Evolutionary conservation across 2,329 filamentous ascomycete species (phyloP).

Genomic region (Rhexocercosporidium sp.): DNA sequence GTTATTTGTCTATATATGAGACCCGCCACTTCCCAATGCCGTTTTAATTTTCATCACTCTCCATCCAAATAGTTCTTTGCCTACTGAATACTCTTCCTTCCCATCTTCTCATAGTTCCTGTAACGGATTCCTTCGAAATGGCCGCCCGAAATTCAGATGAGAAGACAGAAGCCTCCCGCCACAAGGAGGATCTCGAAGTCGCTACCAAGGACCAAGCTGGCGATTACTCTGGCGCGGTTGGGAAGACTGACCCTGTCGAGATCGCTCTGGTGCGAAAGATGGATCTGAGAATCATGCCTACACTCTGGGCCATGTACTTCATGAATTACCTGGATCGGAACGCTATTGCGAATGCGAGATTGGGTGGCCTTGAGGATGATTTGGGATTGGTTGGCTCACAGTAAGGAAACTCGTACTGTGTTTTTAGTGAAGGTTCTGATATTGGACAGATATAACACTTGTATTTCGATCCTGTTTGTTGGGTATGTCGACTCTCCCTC

Average conservation of each 20-base stretch:
- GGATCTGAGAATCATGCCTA: constrained; percentile 48
- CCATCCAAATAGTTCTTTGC: neutral
- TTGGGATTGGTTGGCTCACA: constrained; percentile 53
- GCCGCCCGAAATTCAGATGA: constrained; percentile 2
- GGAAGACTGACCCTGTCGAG: constrained; percentile 43
- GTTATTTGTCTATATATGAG: neutral
- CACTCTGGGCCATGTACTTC: constrained; percentile 43
- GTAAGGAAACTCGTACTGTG: neutral
- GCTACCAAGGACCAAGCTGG: constrained; percentile 12
- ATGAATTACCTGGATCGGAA: constrained; percentile 48
- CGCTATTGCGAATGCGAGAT: constrained; percentile 60
- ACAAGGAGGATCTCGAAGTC: constrained; percentile 16
- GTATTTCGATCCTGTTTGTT: constrained; percentile 56
- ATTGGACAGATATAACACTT: constrained; percentile 49
- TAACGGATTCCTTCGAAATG: neutral
- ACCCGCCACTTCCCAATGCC: neutral
- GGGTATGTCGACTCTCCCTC: constrained; percentile 42
- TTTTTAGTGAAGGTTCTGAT: neutral
- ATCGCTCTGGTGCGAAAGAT: constrained; percentile 47
- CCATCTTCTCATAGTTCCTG: neutral
- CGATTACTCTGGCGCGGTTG: constrained; percentile 38
- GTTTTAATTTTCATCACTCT: no score
- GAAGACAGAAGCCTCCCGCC: constrained; percentile 11
- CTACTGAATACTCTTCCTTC: neutral
- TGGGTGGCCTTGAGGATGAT: constrained; percentile 59